These are phyloP conservation scores for Cyberlindnera mycetangii DNA, from an alignment of 805 yeast species.

Conservation along the genomic window DNA sequence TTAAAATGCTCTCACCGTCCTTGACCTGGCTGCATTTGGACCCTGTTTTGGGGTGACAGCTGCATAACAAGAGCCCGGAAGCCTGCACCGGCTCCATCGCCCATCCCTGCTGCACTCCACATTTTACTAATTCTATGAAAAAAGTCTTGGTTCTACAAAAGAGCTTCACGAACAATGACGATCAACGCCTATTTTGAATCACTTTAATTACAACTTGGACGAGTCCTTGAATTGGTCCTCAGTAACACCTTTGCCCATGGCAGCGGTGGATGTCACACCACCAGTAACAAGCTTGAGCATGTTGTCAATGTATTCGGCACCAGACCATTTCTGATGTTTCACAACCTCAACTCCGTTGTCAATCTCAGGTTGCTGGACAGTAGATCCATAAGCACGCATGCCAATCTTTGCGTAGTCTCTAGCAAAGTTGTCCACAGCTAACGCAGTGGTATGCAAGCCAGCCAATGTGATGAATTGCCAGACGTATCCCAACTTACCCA, in stretches of 20 bases:
- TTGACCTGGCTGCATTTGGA: too few relatives aligned
- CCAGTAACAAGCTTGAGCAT: constrained; percentile 88
- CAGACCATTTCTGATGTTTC: constrained; percentile 98
- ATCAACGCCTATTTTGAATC: constrained; percentile 1
- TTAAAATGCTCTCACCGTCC: too few relatives aligned
- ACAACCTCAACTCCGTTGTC: constrained; percentile 90
- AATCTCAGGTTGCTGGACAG: constrained; percentile 84
- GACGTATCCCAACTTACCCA: constrained; percentile 85
- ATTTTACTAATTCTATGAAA: too few relatives aligned
- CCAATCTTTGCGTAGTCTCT: constrained; percentile 76
- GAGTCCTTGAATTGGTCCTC: constrained; percentile 82
- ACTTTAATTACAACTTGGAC: constrained; percentile 12
- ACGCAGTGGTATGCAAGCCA: constrained; percentile 93
- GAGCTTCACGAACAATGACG: constrained; percentile 1
- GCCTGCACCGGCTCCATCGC: too few relatives aligned
- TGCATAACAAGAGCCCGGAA: too few relatives aligned
- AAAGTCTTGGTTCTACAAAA: too few relatives aligned
- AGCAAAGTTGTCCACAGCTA: constrained; percentile 84
- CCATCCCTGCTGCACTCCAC: too few relatives aligned
- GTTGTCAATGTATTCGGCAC: constrained; percentile 94
- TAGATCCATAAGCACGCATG: constrained; percentile 93
- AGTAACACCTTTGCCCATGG: constrained; percentile 98
- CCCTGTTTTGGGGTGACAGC: too few relatives aligned
- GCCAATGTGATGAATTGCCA: constrained; percentile 99
- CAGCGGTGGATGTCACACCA: constrained; percentile 93